Evolutionary conservation across 2,329 filamentous ascomycete species (phyloP).

Genomic region (Elsinoe fawcettii): DNA sequence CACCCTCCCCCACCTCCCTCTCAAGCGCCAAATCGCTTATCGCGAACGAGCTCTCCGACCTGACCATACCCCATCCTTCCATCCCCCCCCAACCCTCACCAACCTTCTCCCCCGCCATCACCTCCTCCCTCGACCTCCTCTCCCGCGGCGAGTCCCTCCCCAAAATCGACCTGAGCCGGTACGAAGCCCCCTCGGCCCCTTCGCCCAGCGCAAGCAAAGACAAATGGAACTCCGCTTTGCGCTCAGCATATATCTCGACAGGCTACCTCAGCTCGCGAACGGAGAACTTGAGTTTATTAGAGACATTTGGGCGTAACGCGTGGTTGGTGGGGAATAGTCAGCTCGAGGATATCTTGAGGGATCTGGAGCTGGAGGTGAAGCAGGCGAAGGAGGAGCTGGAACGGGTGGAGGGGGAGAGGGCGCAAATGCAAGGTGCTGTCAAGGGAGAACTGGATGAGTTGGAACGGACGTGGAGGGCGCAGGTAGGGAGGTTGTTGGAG

Average conservation of each 20-base stretch:
- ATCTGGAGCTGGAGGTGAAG: slow-evolving; percentile 67
- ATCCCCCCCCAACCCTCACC: slow-evolving; percentile 48
- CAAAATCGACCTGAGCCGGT: slow-evolving; percentile 69
- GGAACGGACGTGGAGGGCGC: slow-evolving; percentile 71
- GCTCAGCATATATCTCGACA: slow-evolving; percentile 50
- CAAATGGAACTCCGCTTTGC: slow-evolving; percentile 44
- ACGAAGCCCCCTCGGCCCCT: slow-evolving; percentile 65
- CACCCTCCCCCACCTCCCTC: slow-evolving; percentile 57
- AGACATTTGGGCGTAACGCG: slow-evolving; percentile 76
- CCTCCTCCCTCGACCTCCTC: slow-evolving; percentile 61
- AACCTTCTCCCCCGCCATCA: slow-evolving; percentile 58
- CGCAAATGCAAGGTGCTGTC: slow-evolving; percentile 61
- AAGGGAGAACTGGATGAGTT: slow-evolving; percentile 64
- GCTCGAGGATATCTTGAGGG: slow-evolving; percentile 62
- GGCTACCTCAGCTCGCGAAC: slow-evolving; percentile 51
- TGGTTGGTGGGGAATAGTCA: slow-evolving; percentile 84
- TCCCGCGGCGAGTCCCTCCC: slow-evolving; percentile 41
- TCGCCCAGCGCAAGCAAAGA: slow-evolving; percentile 26
- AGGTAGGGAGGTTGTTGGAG: slow-evolving; percentile 73
- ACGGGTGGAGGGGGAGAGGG: slow-evolving; percentile 61
- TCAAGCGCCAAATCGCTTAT: slow-evolving; percentile 63
- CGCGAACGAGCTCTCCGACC: slow-evolving; percentile 51
- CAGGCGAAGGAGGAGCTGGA: slow-evolving; percentile 62
- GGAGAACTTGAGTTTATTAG: slow-evolving; percentile 64
- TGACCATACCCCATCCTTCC: slow-evolving; percentile 48